Evolutionary conservation across 179 eudicot genomes (phyloP), one percentile per base, ranked within the genome.

Genomic region (Sideroxylon spinosum): DNA sequence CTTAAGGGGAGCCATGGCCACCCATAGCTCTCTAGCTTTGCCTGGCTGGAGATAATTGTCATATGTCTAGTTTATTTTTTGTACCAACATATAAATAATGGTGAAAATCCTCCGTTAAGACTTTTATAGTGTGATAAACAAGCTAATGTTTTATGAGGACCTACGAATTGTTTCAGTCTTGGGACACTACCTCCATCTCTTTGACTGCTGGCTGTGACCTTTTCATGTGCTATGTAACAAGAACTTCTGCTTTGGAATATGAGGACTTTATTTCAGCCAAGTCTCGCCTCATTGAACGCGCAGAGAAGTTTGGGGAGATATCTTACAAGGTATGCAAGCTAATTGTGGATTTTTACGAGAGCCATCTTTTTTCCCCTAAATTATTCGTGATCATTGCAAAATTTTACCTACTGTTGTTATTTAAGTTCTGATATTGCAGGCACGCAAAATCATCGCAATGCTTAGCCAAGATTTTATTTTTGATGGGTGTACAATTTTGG

Each of bases 181-280:
- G 97, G 98, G 98, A 94, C 86, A 82, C 92, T 22, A 95, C 98
- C n/a, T 95, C 98, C 72, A 95, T 95, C 85, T 93, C 98, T 11
- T 87, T 95, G 86, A 88, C 98, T 0, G 98, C 98, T 81, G 97
- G 94, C 26, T 95, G 98, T 87, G 98, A 95, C 81, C 91, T 95
- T 73, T 95, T 95, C 88, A 89, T 87, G 91, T 91, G 98, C 55
- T 95, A 95, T 80, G 96, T 95, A 68, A 95, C 97, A 80, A 91
- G 97, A 87, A 95, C 98, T 63, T 90, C 98, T 46, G 98, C 98
- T 78, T 76, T 95, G 78, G 97, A 95, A 81, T 91, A 93, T 65
- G 98, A 95, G 84, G 95, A 95, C 81, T 95, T 95, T 69, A 88
- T 84, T 81, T 93, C 98, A 48, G 97, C 97, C 16, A 95, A 89